Evolutionary conservation across 345 rosid species (phyloP), one percentile per base, ranked within the genome.

Genomic region (Euclidium syriacum): DNA sequence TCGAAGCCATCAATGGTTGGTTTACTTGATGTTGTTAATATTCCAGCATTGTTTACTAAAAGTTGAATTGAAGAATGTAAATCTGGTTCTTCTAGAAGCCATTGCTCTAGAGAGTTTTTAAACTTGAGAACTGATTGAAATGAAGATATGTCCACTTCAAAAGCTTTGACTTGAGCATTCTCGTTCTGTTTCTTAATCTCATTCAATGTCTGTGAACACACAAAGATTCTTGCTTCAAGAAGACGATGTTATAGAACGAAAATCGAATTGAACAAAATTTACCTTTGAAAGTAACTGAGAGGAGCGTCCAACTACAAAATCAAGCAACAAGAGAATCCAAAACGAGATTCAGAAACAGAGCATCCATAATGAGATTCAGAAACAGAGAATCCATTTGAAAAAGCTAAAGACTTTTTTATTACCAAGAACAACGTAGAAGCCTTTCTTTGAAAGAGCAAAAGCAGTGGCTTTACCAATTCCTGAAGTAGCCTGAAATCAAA

Each of bases 11-110:
- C 88, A 56, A 79, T 30, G 10, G 97, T 83, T 6, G 74, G 53
- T 12, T 83, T 77, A 33, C 63, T 58, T 5, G 94, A 77, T 27
- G 85, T 79, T 75, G 98, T 96, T 41, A 92, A 64, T 70, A 92
- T 81, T 63, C 97, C 98, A 72, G 98, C 98, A 67, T 92, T 85
- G 75, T 92, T 92, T 32, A 92, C 79, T 77, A 92, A 74, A 6
- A 92, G 81, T 64, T 92, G 98, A 74, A 92, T 41, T 0, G 97
- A 89, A 53, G 68, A 62, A 78, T 89, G 97, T 86, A 92, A 63
- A 48, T 75, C 57, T 11, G 91, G 85, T 29, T 81, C 88, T 29
- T 81, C 88, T 64, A 33, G 55, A 35, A 92, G 83, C 98, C 98
- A 92, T 55, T 77, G 75, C 75, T 87, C 75, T 64, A 94, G 78